Percentiles rank a stretch among this genome's conserved stretches.
These are phyloP conservation scores for Amyloporia xantha DNA, from an alignment of 768 basidiomycete species.

Conservation along the genomic window DNA sequence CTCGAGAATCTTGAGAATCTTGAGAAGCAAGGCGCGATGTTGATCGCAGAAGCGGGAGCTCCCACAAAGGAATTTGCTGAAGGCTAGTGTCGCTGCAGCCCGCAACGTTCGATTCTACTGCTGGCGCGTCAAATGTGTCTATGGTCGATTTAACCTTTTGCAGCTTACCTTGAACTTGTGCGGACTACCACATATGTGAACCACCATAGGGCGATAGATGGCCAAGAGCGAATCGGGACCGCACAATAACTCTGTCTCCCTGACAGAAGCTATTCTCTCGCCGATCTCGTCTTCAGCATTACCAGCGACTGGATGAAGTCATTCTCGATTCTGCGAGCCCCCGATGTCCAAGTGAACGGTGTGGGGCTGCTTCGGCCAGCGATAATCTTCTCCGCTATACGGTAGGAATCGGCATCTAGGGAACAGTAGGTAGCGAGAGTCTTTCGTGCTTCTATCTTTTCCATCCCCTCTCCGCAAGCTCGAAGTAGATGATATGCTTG, in stretches of 20 bases:
- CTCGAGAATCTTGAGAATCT: slow-evolving; percentile 89
- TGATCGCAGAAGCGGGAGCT: slow-evolving; percentile 91
- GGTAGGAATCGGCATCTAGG: too few relatives aligned
- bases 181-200: slow-evolving; percentile 86
- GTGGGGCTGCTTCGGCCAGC: slow-evolving; percentile 31
- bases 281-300: slow-evolving; percentile 99
- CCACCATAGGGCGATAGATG: slow-evolving; percentile 83
- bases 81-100: slow-evolving; percentile 78
- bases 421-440: slow-evolving; percentile 70
- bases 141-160: too few relatives aligned
- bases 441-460: slow-evolving; percentile 93
- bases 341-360: slow-evolving; percentile 28
- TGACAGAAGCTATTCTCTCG: slow-evolving; percentile 75
- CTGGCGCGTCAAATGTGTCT: too few relatives aligned
- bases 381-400: too few relatives aligned
- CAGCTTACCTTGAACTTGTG: slow-evolving; percentile 79
- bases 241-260: slow-evolving; percentile 85
- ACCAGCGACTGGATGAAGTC: slow-evolving; percentile 94
- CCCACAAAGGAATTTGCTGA: slow-evolving; percentile 96
- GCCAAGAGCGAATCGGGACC: slow-evolving; percentile 76
- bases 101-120: slow-evolving; percentile 86
- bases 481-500: slow-evolving; percentile 95
- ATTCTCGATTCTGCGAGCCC: slow-evolving; percentile 65
- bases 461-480: slow-evolving; percentile 92
- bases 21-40: slow-evolving; percentile 84